Evolutionary conservation across 2,329 filamentous ascomycete genomes (phyloP).

Genomic region (Trichoderma breve): DNA sequence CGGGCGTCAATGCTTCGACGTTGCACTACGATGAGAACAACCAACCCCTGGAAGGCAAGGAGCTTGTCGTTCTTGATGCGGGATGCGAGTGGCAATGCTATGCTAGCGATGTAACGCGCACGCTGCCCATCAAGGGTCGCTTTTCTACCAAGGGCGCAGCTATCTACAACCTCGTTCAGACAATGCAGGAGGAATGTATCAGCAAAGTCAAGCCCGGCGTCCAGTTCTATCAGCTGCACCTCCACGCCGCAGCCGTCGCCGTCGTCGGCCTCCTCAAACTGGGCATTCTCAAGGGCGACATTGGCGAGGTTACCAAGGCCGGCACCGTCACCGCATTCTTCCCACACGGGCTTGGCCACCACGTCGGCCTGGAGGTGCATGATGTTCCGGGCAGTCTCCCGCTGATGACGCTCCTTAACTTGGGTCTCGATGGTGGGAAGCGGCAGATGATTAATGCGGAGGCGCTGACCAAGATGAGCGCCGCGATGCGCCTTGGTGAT

Average conservation of each 20-base stretch:
- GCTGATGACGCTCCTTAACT: constrained; percentile 30
- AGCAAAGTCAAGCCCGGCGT: constrained; percentile 65
- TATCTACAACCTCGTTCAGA: constrained; percentile 74
- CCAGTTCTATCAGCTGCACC: constrained; percentile 69
- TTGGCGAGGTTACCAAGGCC: constrained; percentile 51
- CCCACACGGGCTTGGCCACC: constrained; percentile 64
- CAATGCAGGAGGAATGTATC: constrained; percentile 79
- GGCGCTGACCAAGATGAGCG: constrained; percentile 33
- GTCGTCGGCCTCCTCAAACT: constrained; percentile 67
- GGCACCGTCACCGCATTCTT: constrained; percentile 62
- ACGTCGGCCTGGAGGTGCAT: constrained; percentile 64
- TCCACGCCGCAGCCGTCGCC: constrained; percentile 69
- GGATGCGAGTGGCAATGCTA: constrained; percentile 84
- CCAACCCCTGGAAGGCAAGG: constrained; percentile 63
- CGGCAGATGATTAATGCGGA: constrained; percentile 41
- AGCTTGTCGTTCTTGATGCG: constrained; percentile 81
- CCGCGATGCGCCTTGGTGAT: constrained; percentile 29
- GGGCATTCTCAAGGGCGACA: constrained; percentile 67
- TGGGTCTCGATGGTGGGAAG: constrained; percentile 39
- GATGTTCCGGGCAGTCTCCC: constrained; percentile 47
- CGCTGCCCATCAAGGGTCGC: constrained; percentile 70
- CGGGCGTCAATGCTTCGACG: constrained; percentile 77
- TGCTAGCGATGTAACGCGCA: constrained; percentile 85
- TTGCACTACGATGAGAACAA: constrained; percentile 86
- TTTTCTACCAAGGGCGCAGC: constrained; percentile 68